Conservation (phyloP, 345 rosid genomes). For the Gossypium mustelinum region DNA sequence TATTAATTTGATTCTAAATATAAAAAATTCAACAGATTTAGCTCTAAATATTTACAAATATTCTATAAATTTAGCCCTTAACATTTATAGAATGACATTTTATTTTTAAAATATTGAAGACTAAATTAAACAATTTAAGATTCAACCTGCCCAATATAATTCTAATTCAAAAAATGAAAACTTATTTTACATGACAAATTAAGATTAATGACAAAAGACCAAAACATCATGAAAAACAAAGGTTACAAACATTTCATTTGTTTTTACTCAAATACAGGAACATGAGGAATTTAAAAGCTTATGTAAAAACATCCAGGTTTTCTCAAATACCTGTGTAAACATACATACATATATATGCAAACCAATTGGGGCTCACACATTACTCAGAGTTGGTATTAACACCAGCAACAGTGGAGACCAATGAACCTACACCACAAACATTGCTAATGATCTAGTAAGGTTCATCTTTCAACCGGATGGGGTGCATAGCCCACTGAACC, state of each 20-base stretch:
- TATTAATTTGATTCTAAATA: no score
- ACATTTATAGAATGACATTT: no score
- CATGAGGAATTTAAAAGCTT: constrained; percentile 19
- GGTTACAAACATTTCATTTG: neutral
- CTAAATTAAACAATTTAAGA: no score
- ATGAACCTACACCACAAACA: constrained; percentile 81
- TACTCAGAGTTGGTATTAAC: constrained; percentile 31
- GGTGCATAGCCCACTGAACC: constrained; percentile 75
- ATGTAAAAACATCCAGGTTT: neutral
- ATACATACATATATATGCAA: constrained; percentile 12
- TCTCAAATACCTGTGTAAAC: neutral
- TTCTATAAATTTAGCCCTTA: no score
- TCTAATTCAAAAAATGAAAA: no score
- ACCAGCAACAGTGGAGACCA: constrained; percentile 87
- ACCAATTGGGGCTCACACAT: neutral
- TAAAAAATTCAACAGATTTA: no score
- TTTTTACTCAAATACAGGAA: neutral
- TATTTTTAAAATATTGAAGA: no score
- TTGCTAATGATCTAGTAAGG: constrained; percentile 90
- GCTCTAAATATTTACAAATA: no score
- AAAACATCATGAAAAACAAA: neutral
- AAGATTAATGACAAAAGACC: neutral
- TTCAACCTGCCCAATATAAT: no score
- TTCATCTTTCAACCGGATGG: constrained; percentile 74
- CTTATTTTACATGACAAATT: no score